These are phyloP conservation scores for Monosporascus sp. DNA, from an alignment of 2,329 filamentous ascomycete genomes.

Conservation along the genomic window DNA sequence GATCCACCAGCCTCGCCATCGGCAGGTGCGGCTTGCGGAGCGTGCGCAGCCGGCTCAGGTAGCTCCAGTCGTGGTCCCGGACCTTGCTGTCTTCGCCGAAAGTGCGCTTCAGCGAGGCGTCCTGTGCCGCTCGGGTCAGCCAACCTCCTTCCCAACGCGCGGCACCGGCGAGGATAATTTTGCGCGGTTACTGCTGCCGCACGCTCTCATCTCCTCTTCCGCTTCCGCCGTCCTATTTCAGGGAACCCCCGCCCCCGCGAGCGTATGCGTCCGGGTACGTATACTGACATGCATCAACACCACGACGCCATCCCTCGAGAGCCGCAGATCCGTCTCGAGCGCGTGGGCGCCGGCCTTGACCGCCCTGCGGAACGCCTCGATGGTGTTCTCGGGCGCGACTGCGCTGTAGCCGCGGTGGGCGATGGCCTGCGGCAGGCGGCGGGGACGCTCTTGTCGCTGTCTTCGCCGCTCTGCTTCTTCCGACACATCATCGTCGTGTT, in stretches of 20 bases:
- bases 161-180: too few relatives aligned
- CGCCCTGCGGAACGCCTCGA: constrained; percentile 71
- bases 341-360: constrained; percentile 71
- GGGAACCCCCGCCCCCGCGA: too few relatives aligned
- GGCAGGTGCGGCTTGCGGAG: constrained; percentile 60
- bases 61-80: constrained; percentile 70
- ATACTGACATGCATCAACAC: constrained; percentile 46
- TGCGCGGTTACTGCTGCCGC: too few relatives aligned
- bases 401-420: constrained; percentile 77
- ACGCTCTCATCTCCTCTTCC: too few relatives aligned
- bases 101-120: constrained; percentile 71
- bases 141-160: too few relatives aligned
- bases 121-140: constrained; percentile 52
- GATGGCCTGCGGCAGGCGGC: constrained; percentile 60
- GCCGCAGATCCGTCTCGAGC: constrained; percentile 82
- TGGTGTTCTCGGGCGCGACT: constrained; percentile 77
- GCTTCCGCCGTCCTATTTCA: too few relatives aligned
- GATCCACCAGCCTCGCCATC: constrained; percentile 69
- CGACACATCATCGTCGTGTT: too few relatives aligned
- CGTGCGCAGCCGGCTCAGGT: constrained; percentile 65
- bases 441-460: not conserved
- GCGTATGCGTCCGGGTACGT: too few relatives aligned
- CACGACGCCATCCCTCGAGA: constrained; percentile 76
- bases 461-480: too few relatives aligned
- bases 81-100: constrained; percentile 72